phyloP scores from a whole-genome alignment of 257 asterid genomes.

The Solanum sitiens region DNA sequence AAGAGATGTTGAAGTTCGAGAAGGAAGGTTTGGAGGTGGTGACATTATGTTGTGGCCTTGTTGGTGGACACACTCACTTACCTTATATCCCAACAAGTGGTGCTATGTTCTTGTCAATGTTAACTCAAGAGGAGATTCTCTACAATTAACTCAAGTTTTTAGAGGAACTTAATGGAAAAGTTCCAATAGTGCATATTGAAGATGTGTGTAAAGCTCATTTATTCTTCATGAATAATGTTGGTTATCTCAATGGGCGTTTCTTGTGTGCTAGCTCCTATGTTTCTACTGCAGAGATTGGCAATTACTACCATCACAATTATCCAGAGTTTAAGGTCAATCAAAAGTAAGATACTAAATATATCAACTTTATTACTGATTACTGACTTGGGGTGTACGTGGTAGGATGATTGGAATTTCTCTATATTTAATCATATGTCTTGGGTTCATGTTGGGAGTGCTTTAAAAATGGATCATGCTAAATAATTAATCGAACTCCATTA shows the following conservation, averaged over 20 bases:
- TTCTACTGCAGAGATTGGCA: slow-evolving; percentile 37
- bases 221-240: slow-evolving; percentile 23
- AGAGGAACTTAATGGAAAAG: slow-evolving; percentile 44
- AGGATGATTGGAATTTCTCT: too few relatives aligned
- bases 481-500: too few relatives aligned
- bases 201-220: slow-evolving; percentile 47
- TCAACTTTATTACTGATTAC: too few relatives aligned
- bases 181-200: slow-evolving; percentile 39
- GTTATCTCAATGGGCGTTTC: slow-evolving; percentile 29
- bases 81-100: slow-evolving; percentile 1
- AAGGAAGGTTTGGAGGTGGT: slow-evolving; percentile 37
- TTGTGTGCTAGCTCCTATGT: slow-evolving; percentile 33
- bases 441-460: neutral
- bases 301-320: slow-evolving; percentile 8
- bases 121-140: neutral
- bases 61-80: slow-evolving; percentile 47
- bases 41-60: slow-evolving; percentile 46
- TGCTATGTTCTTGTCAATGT: slow-evolving; percentile 13
- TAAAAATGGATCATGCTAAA: too few relatives aligned
- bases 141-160: slow-evolving; percentile 25
- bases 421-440: too few relatives aligned
- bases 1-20: slow-evolving; percentile 28
- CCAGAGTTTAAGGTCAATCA: slow-evolving; percentile 12
- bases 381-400: too few relatives aligned
- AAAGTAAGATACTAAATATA: slow-evolving; percentile 10